These are phyloP conservation scores for Rhodotorula kratochvilovae DNA, from an alignment of 768 basidiomycete genomes.

Conservation along the genomic window DNA sequence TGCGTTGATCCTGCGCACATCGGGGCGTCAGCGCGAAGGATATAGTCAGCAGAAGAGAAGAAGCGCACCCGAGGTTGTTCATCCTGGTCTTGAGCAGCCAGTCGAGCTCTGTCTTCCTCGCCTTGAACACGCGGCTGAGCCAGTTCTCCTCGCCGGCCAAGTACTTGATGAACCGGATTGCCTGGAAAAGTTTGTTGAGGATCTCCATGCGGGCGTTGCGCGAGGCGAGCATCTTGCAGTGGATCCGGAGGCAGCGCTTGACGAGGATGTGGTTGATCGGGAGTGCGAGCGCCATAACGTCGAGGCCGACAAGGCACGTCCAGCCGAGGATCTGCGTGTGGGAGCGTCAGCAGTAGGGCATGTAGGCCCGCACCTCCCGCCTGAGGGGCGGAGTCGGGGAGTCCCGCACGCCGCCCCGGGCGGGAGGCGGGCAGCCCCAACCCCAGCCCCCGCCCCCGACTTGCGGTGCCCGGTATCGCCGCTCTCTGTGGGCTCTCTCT, in stretches of 20 bases:
- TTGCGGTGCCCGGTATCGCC: no score
- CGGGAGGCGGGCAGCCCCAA: no score
- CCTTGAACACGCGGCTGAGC: constrained; percentile 11
- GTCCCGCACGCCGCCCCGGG: no score
- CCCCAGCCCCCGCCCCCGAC: no score
- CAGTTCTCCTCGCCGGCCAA: constrained; percentile 20
- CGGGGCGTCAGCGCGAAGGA: no score
- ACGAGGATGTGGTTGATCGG: constrained; percentile 35
- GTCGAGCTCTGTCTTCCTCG: constrained; percentile 21
- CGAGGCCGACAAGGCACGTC: constrained; percentile 32
- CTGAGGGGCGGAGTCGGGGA: no score
- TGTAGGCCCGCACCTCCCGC: no score
- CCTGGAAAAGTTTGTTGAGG: constrained; percentile 48
- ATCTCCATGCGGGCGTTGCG: constrained; percentile 48
- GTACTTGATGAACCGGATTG: constrained; percentile 41
- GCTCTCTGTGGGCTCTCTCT: no score
- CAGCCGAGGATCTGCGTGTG: constrained; percentile 29
- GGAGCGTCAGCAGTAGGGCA: no score
- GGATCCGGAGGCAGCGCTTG: constrained; percentile 25
- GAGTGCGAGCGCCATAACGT: constrained; percentile 28
- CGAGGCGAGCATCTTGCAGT: constrained; percentile 44
- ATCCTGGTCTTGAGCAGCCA: constrained; percentile 16
- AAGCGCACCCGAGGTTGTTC: constrained; percentile 18
- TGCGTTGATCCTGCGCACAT: no score
- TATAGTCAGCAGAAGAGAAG: no score